Base-by-base conservation (phyloP, 1,284 basidiomycete genomes). In the Leccinum variabile region DNA sequence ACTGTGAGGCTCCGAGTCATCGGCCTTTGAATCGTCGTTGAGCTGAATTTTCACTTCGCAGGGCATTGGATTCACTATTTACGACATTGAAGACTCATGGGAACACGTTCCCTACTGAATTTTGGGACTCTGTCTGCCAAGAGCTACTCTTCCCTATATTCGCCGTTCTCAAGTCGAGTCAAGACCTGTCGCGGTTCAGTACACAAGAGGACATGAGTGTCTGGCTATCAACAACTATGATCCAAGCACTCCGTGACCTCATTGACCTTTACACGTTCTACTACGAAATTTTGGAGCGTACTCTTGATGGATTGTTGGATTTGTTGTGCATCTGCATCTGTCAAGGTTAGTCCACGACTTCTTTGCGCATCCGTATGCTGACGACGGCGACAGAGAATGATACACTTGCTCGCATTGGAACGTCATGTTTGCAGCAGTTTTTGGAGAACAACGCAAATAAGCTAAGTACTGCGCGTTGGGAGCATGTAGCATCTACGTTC, bases 131-230 rank as follows among this genome's bases (percentile, higher is more conserved):
- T n/a, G 88, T 99, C 64, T 97, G 92, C 80, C 91, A 95, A 75
- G 94, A 99, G 75, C 86, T 98, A 55, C 84, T 99, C 56, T 99
- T 99, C 86, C 97, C 97, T 1, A 99, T 99, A 70, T 99, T 99
- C 75, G 92, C 95, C 3, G 95, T 99, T 56, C 82, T 99, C 63
- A 94, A 94, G 69, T 95, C 92, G 14, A 91, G 87, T 68, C 90
- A 88, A 79, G 96, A 98, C 74, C 78, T 98, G 37, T 93, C 92
- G 14, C 87, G 95, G 32, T 98, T 98, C 81, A 93, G 84, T 72
- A 96, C 94, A 2, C 94, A 98, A 72, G 97, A 99, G 74, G 97
- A 99, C 71, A 97, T 98, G 95, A 97, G 95, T 70, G 96, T 99
- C 14, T 99, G 97, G 97, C 79, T 99, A 55, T 98, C 95, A 52